phyloP scores from a whole-genome alignment of 192 early-diverging fungal species.

The Glomus cerebriforme region DNA sequence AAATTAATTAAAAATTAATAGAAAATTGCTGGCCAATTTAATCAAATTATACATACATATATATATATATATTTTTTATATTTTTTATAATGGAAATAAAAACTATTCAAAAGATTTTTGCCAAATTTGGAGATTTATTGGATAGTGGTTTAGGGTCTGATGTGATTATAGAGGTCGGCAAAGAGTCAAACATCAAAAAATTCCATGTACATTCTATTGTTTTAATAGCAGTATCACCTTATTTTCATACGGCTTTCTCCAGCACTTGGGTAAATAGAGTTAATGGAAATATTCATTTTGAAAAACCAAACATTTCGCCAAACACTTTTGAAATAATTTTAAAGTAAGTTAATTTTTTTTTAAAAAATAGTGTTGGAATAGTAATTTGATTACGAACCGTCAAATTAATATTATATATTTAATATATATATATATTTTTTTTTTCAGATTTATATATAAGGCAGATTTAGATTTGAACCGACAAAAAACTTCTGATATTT shows the following conservation, averaged over 20 bases:
- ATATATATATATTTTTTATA: too few relatives aligned
- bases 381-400: too few relatives aligned
- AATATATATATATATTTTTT: too few relatives aligned
- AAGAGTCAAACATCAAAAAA: neutral
- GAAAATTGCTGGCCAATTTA: too few relatives aligned
- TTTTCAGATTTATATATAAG: neutral
- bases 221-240: conserved; percentile 8
- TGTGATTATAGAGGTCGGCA: conserved; percentile 12
- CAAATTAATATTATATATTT: too few relatives aligned
- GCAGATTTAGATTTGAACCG: neutral
- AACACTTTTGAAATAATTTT: neutral
- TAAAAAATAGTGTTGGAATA: too few relatives aligned
- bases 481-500: neutral
- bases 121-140: neutral
- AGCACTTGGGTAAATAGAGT: neutral
- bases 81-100: neutral
- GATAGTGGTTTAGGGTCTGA: neutral
- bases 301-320: neutral
- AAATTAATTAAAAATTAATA: too few relatives aligned
- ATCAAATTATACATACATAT: too few relatives aligned
- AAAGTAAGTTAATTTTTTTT: neutral
- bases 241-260: conserved; percentile 6
- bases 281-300: neutral
- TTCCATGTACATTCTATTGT: conserved; percentile 14
- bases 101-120: neutral